Percentiles rank a stretch among this genome's conserved stretches.
phyloP scores from a whole-genome alignment of 345 rosid genomes.

The Populus euphratica region DNA sequence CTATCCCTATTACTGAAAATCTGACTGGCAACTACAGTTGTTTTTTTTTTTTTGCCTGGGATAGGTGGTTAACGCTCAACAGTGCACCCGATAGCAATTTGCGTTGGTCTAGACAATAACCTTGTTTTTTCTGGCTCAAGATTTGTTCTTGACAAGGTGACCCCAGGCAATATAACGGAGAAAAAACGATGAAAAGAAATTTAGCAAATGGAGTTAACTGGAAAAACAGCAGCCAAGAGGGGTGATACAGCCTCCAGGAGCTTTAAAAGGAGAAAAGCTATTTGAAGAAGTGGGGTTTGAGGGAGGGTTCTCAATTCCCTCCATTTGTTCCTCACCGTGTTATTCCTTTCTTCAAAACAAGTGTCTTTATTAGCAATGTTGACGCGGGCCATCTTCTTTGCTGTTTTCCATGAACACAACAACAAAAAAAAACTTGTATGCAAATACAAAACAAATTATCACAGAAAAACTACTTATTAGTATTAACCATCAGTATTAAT shows the following conservation, averaged over 20 bases:
- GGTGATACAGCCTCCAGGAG: constrained; percentile 2
- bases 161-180: neutral
- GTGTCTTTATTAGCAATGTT: too few species aligned
- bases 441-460: neutral
- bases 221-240: neutral
- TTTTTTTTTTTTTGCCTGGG: neutral
- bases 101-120: neutral
- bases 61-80: neutral
- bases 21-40: neutral
- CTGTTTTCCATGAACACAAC: neutral
- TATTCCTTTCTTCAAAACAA: constrained; percentile 3
- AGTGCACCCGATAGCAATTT: too few species aligned
- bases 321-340: neutral
- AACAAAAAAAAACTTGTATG: neutral
- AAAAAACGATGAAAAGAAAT: neutral
- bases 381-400: constrained; percentile 1
- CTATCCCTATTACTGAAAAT: neutral
- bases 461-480: neutral
- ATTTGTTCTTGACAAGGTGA: neutral
- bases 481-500: too few species aligned
- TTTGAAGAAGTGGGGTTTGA: constrained; percentile 18
- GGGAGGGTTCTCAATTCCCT: neutral
- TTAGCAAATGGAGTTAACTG: too few species aligned
- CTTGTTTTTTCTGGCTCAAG: neutral
- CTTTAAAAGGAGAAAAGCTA: constrained; percentile 9